Percentiles rank a stretch among this genome's conserved stretches.
Evolutionary conservation across 495 filamentous ascomycete genomes (phyloP).

Genomic region (Viridothelium virens): DNA sequence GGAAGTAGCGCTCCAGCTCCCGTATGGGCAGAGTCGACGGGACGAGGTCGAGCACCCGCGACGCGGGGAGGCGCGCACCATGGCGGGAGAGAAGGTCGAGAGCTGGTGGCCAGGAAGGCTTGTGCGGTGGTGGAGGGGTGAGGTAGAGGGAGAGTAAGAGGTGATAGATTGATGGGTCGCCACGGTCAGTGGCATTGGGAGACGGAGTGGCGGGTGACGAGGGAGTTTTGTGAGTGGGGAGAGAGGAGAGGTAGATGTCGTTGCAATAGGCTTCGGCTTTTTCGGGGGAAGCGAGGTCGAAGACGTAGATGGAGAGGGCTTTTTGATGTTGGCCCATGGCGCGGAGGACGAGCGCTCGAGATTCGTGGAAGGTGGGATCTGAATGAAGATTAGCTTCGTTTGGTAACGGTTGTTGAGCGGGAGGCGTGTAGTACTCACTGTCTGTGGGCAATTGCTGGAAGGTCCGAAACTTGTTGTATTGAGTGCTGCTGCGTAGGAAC

Average conservation of each 20-base stretch:
- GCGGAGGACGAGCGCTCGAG: conserved; percentile 82
- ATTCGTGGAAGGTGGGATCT: conserved; percentile 85
- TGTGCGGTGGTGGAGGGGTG: conserved; percentile 64
- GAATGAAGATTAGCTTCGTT: background rate
- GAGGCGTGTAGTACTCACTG: conserved; percentile 45
- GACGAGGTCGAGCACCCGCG: conserved; percentile 76
- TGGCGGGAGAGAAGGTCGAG: conserved; percentile 83
- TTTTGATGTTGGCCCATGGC: conserved; percentile 95
- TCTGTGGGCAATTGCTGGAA: conserved; percentile 69
- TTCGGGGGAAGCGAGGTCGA: conserved; percentile 73
- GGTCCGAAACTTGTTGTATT: conserved; percentile 72
- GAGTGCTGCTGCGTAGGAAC: conserved; percentile 66
- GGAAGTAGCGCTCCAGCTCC: conserved; percentile 85
- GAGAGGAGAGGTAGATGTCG: conserved; percentile 56
- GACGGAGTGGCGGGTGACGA: conserved; percentile 16
- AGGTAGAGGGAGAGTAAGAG: conserved; percentile 72
- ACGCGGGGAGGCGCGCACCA: conserved; percentile 81
- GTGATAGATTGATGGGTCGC: conserved; percentile 29
- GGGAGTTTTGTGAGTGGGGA: conserved; percentile 10
- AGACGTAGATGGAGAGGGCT: conserved; percentile 92
- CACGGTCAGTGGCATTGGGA: background rate
- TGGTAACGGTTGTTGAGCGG: background rate
- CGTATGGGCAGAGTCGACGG: conserved; percentile 67
- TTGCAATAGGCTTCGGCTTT: conserved; percentile 98
- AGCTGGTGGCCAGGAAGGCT: conserved; percentile 63